Conservation (phyloP, 306 rosid species). For the Cucumis hystrix region DNA sequence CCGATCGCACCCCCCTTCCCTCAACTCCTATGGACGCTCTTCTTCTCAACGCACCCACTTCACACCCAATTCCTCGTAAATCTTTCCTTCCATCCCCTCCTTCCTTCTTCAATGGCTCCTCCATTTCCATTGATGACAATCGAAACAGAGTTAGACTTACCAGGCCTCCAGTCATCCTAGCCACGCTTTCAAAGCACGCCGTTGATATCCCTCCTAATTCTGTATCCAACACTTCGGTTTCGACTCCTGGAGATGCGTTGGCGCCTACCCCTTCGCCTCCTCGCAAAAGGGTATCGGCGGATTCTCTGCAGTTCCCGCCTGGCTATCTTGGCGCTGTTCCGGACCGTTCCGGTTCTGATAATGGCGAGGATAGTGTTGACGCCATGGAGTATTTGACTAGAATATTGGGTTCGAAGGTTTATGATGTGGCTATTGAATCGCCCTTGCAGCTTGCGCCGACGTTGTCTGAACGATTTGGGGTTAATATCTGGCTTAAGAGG, state of each 20-base stretch:
- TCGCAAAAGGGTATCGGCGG: slow-evolving; percentile 22
- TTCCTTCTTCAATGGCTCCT: not conserved
- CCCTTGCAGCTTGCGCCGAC: slow-evolving; percentile 69
- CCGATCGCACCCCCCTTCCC: not conserved
- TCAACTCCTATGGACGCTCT: slow-evolving; percentile 36
- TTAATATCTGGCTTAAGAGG: slow-evolving; percentile 71
- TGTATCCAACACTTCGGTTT: not conserved
- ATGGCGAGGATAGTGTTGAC: slow-evolving; percentile 3
- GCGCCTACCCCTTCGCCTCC: slow-evolving; percentile 3
- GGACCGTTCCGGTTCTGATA: slow-evolving; percentile 13
- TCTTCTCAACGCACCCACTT: slow-evolving; percentile 18
- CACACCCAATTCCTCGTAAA: slow-evolving; percentile 12
- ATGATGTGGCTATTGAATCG: slow-evolving; percentile 68
- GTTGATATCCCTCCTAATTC: slow-evolving; percentile 12
- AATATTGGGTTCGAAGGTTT: slow-evolving; percentile 73
- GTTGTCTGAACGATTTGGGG: slow-evolving; percentile 59
- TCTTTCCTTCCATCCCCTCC: not conserved
- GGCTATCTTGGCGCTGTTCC: slow-evolving; percentile 80
- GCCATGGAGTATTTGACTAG: slow-evolving; percentile 65
- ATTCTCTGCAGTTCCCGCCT: slow-evolving; percentile 50
- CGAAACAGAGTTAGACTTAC: not conserved
- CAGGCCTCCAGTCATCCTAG: slow-evolving; percentile 19
- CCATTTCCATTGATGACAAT: not conserved
- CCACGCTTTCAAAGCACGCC: slow-evolving; percentile 31
- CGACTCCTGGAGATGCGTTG: slow-evolving; percentile 11